Evolutionary conservation across 78 protist species (phyloP), one percentile per base, ranked within the genome.

Genomic region (Chrysochromulina parva): DNA sequence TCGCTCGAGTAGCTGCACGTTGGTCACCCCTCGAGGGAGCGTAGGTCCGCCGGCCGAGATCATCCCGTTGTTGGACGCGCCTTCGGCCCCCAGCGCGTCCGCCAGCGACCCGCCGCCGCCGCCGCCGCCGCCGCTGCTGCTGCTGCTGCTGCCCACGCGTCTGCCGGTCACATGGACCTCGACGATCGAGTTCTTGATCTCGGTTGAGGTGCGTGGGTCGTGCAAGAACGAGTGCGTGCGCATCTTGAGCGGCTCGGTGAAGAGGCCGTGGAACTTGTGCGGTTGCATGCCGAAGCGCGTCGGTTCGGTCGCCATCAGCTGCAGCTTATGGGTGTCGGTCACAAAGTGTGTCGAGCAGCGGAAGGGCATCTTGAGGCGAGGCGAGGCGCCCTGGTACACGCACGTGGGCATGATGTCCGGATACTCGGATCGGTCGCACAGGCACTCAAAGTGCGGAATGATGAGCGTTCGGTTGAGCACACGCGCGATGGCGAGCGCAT

Each of bases 391-490:
- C 28, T 24, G 78, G 50, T 69, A 28, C 7, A 69, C 13, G 48
- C 78, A 69, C 24, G 24, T 38, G 48, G 78, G 78, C 14, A 69
- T 69, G 78, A 74, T 16, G 24, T 38, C 14, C 58, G 55, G 4
- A 38, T 50, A 16, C 55, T 48, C 54, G 3, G 57, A 50, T 3
- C 54, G 54, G 55, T 74, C 84, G 84, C 54, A 48, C 9, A 74
- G 57, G 84, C 84, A 74, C 2, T 47, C 28, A 57, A 74, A 74
- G 2, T 20, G 55, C 62, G 86, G 86, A 6, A 78, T 47, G 62
- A 78, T 24, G 62, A 78, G 86, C 55, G 86, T 78, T 6, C 86
- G 58, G 62, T 78, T 53, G 86, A 78, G 86, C 48, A 53, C 86
- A 14, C 59, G 55, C 86, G 86, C 86, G 62, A 78, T 2, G 13